These are phyloP conservation scores for Rhodosporidiobolus sp. DNA, from an alignment of 768 basidiomycete species.

Conservation along the genomic window DNA sequence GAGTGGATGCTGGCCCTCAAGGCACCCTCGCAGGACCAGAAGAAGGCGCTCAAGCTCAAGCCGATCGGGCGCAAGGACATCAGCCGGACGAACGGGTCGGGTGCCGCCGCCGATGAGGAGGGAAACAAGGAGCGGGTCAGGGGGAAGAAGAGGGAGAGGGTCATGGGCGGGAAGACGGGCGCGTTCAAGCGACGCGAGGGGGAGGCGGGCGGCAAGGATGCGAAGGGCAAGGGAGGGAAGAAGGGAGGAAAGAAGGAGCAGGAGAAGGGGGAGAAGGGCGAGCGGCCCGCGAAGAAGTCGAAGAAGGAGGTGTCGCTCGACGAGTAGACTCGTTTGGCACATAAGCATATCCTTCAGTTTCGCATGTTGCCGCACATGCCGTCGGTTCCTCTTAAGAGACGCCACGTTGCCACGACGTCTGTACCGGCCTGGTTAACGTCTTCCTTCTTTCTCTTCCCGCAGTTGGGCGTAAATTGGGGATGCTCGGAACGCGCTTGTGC, in stretches of 20 bases:
- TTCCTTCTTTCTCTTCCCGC: no score
- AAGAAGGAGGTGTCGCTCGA: constrained; percentile 23
- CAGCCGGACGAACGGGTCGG: constrained; percentile 22
- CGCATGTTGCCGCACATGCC: no score
- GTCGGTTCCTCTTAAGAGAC: no score
- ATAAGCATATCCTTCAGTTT: no score
- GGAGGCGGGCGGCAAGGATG: not conserved
- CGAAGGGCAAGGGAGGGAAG: not conserved
- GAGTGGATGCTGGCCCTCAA: constrained; percentile 95
- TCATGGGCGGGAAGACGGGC: constrained; percentile 33
- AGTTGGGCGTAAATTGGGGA: no score
- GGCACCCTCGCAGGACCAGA: constrained; percentile 85
- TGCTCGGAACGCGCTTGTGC: no score
- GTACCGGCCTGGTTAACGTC: no score
- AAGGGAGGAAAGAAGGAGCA: no score
- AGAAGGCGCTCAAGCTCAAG: constrained; percentile 75
- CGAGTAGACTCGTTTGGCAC: constrained; percentile 25
- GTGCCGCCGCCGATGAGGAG: constrained; percentile 45
- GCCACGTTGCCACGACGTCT: no score
- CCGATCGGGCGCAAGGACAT: constrained; percentile 58
- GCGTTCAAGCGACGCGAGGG: constrained; percentile 11
- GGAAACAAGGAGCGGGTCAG: constrained; percentile 62
- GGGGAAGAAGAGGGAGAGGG: constrained; percentile 58
- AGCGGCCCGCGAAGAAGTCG: constrained; percentile 20
- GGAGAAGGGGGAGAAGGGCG: not conserved